Conservation (phyloP, 257 asterid genomes). For the Solanum pinnatisectum region DNA sequence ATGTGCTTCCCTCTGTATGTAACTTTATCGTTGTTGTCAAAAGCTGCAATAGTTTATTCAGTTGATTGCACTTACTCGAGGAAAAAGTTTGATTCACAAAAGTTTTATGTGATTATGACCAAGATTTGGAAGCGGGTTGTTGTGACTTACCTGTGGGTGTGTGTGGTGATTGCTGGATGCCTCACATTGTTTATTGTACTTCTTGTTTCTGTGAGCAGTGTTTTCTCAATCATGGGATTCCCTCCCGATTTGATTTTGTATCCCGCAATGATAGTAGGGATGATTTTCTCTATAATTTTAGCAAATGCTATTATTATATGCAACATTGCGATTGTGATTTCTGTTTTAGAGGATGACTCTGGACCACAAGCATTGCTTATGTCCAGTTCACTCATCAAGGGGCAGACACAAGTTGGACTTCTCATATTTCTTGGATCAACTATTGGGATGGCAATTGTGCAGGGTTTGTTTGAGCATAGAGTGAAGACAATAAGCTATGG, state of each 20-base stretch:
- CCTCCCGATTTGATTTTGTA: constrained; percentile 61
- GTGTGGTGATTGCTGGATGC: constrained; percentile 55
- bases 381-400: constrained; percentile 69
- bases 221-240: constrained; percentile 63
- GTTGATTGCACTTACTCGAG: constrained; percentile 87
- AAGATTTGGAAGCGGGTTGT: constrained; percentile 85
- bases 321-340: constrained; percentile 74
- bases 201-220: constrained; percentile 41
- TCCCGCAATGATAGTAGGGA: constrained; percentile 70
- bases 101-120: constrained; percentile 34
- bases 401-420: constrained; percentile 89
- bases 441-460: constrained; percentile 78
- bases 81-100: constrained; percentile 47
- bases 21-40: constrained; percentile 54
- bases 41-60: constrained; percentile 73
- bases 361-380: constrained; percentile 73
- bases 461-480: constrained; percentile 85
- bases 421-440: constrained; percentile 82
- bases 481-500: constrained; percentile 92
- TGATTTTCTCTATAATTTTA: constrained; percentile 55
- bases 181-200: constrained; percentile 48
- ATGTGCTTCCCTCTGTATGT: constrained; percentile 74
- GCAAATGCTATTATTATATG: constrained; percentile 74
- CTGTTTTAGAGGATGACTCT: constrained; percentile 77
- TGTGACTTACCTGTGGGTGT: constrained; percentile 64